Percentiles rank a stretch among this genome's conserved stretches.
Evolutionary conservation across 129 eudicot genomes (phyloP).

Genomic region (Rutidosis leptorrhynchoides): DNA sequence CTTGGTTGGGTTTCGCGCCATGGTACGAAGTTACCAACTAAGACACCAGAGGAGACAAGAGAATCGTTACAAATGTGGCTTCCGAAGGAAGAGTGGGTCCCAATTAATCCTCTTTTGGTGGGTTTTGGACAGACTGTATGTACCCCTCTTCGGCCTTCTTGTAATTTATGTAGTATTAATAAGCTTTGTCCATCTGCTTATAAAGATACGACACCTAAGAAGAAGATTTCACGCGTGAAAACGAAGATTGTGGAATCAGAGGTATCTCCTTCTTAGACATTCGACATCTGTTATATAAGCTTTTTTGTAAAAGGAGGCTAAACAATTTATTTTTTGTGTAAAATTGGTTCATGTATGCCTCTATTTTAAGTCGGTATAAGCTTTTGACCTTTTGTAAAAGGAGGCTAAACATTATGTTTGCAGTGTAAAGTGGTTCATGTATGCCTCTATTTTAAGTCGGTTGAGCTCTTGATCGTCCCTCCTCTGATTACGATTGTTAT

Average conservation of each 20-base stretch:
- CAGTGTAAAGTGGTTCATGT: too few species aligned
- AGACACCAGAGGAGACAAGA: conserved; percentile 80
- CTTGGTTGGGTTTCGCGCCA: conserved; percentile 88
- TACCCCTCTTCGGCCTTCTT: conserved; percentile 51
- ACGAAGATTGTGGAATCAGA: conserved; percentile 8
- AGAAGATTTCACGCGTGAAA: conserved; percentile 31
- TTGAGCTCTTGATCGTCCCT: too few species aligned
- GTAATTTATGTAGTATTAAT: conserved; percentile 53
- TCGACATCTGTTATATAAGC: conserved; percentile 1
- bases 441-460: too few species aligned
- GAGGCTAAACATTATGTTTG: too few species aligned
- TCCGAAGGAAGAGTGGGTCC: conserved; percentile 95
- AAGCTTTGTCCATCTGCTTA: conserved; percentile 67
- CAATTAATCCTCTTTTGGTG: conserved; percentile 96
- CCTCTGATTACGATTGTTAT: too few species aligned
- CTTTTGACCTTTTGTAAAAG: too few species aligned
- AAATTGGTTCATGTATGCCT: conserved; percentile 2
- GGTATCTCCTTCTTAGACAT: conserved; percentile 5
- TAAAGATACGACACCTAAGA: conserved; percentile 58
- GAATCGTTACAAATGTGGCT: conserved; percentile 76
- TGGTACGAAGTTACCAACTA: conserved; percentile 62
- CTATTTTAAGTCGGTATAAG: too few species aligned
- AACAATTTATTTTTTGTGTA: too few species aligned
- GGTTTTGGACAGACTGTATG: conserved; percentile 97
- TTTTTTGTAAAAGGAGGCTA: conserved; percentile 8